These are phyloP conservation scores for Blastobotrys ciferrii DNA, from an alignment of 1,139 yeast species.

Conservation along the genomic window DNA sequence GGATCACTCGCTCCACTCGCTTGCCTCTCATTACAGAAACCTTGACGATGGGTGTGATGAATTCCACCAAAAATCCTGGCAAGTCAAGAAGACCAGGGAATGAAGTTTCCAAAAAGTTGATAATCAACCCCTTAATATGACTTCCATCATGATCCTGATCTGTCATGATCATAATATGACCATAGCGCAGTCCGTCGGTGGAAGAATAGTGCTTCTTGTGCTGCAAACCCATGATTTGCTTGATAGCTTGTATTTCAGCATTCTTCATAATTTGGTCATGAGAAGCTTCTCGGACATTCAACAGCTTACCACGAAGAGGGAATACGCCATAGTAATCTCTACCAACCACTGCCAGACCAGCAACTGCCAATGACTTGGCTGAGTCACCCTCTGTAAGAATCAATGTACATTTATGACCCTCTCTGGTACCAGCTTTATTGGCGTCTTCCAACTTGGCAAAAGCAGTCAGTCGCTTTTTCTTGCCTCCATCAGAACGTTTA, in stretches of 20 bases:
- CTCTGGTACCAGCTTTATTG: slow-evolving; percentile 91
- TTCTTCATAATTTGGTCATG: slow-evolving; percentile 91
- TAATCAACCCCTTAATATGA: slow-evolving; percentile 93
- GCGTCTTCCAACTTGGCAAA: slow-evolving; percentile 94
- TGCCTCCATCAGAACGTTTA: slow-evolving; percentile 93
- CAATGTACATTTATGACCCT: slow-evolving; percentile 87
- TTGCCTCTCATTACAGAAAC: slow-evolving; percentile 75
- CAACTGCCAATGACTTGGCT: slow-evolving; percentile 88
- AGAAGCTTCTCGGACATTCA: slow-evolving; percentile 95
- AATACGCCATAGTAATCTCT: slow-evolving; percentile 94
- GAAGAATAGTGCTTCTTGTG: slow-evolving; percentile 84
- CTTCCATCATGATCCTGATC: slow-evolving; percentile 99
- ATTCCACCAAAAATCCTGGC: slow-evolving; percentile 91
- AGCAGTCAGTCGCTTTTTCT: slow-evolving; percentile 82
- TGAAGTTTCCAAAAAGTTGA: slow-evolving; percentile 88
- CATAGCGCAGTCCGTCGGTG: slow-evolving; percentile 77
- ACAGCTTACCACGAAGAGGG: slow-evolving; percentile 91
- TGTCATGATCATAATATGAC: slow-evolving; percentile 98
- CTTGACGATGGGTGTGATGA: slow-evolving; percentile 95
- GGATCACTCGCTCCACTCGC: slow-evolving; percentile 50
- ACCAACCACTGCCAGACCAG: slow-evolving; percentile 94
- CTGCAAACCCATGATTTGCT: slow-evolving; percentile 92
- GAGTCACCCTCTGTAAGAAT: slow-evolving; percentile 98
- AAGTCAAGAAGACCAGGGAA: slow-evolving; percentile 90
- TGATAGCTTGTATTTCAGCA: slow-evolving; percentile 90